phyloP scores from a whole-genome alignment of 495 filamentous ascomycete genomes.

The Penicillium pancosmium region DNA sequence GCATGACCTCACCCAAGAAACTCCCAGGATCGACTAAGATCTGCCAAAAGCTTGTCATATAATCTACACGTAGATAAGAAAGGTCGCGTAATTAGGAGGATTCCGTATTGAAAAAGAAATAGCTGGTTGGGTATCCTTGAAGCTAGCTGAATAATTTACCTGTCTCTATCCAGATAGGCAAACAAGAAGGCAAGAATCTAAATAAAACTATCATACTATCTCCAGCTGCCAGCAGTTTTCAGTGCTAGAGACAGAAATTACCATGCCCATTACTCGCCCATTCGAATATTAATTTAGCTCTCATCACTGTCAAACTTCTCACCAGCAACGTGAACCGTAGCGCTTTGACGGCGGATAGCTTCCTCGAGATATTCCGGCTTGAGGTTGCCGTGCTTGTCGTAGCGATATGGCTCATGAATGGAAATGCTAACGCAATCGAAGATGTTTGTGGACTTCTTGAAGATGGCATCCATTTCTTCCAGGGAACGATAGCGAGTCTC shows the following conservation, averaged over 20 bases:
- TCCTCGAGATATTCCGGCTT: constrained; percentile 36
- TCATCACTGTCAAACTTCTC: constrained; percentile 38
- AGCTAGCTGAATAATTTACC: not conserved
- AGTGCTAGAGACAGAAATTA: not conserved
- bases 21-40: too few relatives aligned
- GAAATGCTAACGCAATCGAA: constrained; percentile 64
- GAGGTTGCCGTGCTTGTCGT: constrained; percentile 69
- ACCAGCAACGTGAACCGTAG: constrained; percentile 17
- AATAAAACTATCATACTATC: not conserved
- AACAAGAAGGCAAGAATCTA: constrained; percentile 1
- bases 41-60: too few relatives aligned
- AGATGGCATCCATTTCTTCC: constrained; percentile 76
- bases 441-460: constrained; percentile 57
- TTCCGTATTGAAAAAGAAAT: not conserved
- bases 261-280: not conserved
- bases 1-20: too few relatives aligned
- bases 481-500: constrained; percentile 70
- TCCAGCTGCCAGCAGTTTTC: not conserved
- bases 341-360: constrained; percentile 13
- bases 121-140: not conserved
- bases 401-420: constrained; percentile 60
- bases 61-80: too few relatives aligned
- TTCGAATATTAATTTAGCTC: constrained; percentile 21
- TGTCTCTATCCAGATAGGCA: not conserved
- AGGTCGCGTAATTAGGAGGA: too few relatives aligned